Evolutionary conservation across 495 filamentous ascomycete genomes (phyloP), one percentile per base, ranked within the genome.

Genomic region (Staphylotrichum tortipilum): DNA sequence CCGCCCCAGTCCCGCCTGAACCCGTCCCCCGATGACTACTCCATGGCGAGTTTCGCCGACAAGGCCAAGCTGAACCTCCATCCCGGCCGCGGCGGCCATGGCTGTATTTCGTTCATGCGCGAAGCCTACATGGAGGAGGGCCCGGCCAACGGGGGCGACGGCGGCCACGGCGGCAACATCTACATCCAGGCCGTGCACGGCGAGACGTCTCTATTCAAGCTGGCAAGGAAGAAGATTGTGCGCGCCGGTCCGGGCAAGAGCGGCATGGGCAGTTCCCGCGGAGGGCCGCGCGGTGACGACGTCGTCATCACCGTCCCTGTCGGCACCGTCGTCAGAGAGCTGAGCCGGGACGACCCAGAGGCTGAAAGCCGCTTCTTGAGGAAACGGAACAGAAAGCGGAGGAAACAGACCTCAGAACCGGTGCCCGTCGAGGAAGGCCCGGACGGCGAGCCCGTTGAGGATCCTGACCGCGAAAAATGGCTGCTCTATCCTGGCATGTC

Each of bases 101-200:
- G 92, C 43, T 98, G 92, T 61, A 84, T 95, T 43, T 90, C 92
- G 0, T 98, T 94, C 64, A 71, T 94, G 31, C 81, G 89, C 2
- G 92, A 98, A 57, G 89, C 89, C 50, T 97, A 80, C 64, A 73
- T 95, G 19, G 76, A 81, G 39, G 77, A 88, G 46, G 92, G 92
- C 0, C 91, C 91, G n/a, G 75, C 92, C n/a, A 96, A 97, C 66
- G 94, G 92, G 40, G 92, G 92, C 41, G 88, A 97, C 65, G 92
- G 92, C 24, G 92, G 92, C 12, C 84, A 78, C 44, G 92, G 92
- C 38, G 92, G 92, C 17, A 90, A 83, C 58, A 71, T 98, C 52
- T 97, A 92, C 69, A 92, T 98, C 47, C 94, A 96, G 65, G 90
- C 92, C 4, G 81, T 95, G 8, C 82, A 83, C 35, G 88, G 88